Conservation (phyloP, 495 filamentous ascomycete species). For the Amniculicola lignicola region DNA sequence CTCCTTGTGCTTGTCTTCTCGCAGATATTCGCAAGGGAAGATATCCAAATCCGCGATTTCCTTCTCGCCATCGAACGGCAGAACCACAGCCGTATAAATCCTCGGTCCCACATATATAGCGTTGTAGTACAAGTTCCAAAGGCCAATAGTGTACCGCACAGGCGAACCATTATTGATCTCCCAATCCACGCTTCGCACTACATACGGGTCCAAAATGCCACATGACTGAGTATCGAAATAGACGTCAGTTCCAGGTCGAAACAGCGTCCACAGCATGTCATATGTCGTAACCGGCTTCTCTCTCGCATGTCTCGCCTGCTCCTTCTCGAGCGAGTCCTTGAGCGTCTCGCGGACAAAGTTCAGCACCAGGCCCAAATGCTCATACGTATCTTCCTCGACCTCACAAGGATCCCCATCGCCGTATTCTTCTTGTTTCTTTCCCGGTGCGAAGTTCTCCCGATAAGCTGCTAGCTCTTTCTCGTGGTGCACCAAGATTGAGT, state of each 20-base stretch:
- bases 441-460: slow-evolving; percentile 21
- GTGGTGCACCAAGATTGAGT: slow-evolving; percentile 29
- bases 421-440: neutral
- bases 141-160: slow-evolving; percentile 9
- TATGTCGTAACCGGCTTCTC: slow-evolving; percentile 29
- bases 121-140: slow-evolving; percentile 25
- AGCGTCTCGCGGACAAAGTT: slow-evolving; percentile 16
- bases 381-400: slow-evolving; percentile 24
- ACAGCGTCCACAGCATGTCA: slow-evolving; percentile 35
- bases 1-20: slow-evolving; percentile 17
- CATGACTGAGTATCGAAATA: slow-evolving; percentile 19
- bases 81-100: slow-evolving; percentile 3
- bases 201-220: slow-evolving; percentile 21
- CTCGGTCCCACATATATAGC: slow-evolving; percentile 17
- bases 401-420: slow-evolving; percentile 1
- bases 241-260: slow-evolving; percentile 31
- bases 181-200: slow-evolving; percentile 21
- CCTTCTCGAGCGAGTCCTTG: slow-evolving; percentile 23
- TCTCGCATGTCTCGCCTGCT: slow-evolving; percentile 29
- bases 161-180: slow-evolving; percentile 22
- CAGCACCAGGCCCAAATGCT: slow-evolving; percentile 33
- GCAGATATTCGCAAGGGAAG: slow-evolving; percentile 23
- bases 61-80: slow-evolving; percentile 19
- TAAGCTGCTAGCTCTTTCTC: slow-evolving; percentile 29
- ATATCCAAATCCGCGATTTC: slow-evolving; percentile 21